Conservation (phyloP, 2,329 filamentous ascomycete species). For the Cercospora berteroae region DNA sequence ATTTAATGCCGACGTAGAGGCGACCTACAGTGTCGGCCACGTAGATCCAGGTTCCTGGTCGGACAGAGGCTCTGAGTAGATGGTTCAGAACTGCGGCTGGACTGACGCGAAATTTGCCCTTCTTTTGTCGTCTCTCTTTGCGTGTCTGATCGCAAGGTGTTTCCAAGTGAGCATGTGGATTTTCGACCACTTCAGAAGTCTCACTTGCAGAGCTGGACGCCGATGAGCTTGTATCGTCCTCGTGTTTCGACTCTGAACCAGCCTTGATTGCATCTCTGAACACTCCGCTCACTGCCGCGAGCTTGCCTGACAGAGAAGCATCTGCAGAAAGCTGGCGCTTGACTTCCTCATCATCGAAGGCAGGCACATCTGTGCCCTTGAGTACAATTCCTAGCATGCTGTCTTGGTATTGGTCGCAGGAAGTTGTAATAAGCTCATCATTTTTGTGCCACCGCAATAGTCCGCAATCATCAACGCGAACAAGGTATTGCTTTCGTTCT, state of each 20-base stretch:
- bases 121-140: slow-evolving; percentile 2
- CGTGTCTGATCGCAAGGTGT: slow-evolving; percentile 49
- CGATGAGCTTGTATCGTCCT: slow-evolving; percentile 5
- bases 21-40: slow-evolving; percentile 80
- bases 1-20: slow-evolving; percentile 86
- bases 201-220: slow-evolving; percentile 42
- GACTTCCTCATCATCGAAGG: slow-evolving; percentile 33
- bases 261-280: slow-evolving; percentile 16
- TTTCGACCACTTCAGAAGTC: slow-evolving; percentile 35
- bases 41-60: slow-evolving; percentile 90
- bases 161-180: slow-evolving; percentile 2
- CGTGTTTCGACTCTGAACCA: slow-evolving; percentile 7
- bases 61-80: slow-evolving; percentile 71
- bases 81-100: slow-evolving; percentile 74
- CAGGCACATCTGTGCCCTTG: slow-evolving; percentile 41
- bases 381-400: slow-evolving; percentile 63
- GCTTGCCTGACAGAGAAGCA: slow-evolving; percentile 16
- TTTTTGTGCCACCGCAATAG: slow-evolving; percentile 84
- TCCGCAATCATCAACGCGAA: slow-evolving; percentile 70
- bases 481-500: slow-evolving; percentile 77
- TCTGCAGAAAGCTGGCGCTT: slow-evolving; percentile 15
- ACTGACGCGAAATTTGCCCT: slow-evolving; percentile 61
- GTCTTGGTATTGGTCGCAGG: slow-evolving; percentile 68
- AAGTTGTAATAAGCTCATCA: slow-evolving; percentile 71
- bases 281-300: slow-evolving; percentile 21